Evolutionary conservation across 1,284 basidiomycete species (phyloP).

Genomic region (Sutorius eximius): DNA sequence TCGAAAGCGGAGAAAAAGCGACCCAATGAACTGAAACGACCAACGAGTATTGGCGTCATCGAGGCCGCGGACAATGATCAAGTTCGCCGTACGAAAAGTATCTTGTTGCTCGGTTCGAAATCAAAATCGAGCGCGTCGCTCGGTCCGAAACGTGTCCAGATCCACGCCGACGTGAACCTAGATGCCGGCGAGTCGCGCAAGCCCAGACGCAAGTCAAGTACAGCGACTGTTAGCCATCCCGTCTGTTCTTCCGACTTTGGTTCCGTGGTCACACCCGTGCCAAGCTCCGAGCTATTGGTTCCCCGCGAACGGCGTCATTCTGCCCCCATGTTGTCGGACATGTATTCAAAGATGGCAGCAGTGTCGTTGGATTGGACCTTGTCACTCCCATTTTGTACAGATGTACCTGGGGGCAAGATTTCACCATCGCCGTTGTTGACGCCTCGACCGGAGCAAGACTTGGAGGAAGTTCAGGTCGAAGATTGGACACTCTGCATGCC

Average conservation of each 20-base stretch:
- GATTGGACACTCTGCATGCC: constrained; percentile 38
- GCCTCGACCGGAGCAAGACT: neutral
- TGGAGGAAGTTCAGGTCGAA: constrained; percentile 17
- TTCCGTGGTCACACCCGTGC: neutral
- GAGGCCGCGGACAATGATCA: constrained; percentile 30
- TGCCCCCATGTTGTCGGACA: constrained; percentile 27
- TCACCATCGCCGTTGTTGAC: constrained; percentile 9
- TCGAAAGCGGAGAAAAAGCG: constrained; percentile 14
- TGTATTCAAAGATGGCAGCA: neutral
- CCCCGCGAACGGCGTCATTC: constrained; percentile 34
- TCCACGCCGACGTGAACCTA: constrained; percentile 23
- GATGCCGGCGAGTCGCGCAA: constrained; percentile 17
- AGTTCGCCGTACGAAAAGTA: constrained; percentile 35
- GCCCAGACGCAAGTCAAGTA: constrained; percentile 31
- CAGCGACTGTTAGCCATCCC: constrained; percentile 13
- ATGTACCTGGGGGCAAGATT: constrained; percentile 27
- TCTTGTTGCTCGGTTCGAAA: constrained; percentile 30
- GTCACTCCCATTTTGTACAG: constrained; percentile 34
- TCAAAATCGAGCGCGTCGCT: constrained; percentile 31
- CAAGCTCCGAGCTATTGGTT: constrained; percentile 25
- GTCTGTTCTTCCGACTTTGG: neutral
- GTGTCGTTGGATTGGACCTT: constrained; percentile 29
- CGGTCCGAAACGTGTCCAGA: constrained; percentile 33
- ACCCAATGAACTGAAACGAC: constrained; percentile 19
- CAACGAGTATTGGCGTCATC: constrained; percentile 31